Conservation (phyloP, 768 basidiomycete species). For the Guyanaporus albipodus region DNA sequence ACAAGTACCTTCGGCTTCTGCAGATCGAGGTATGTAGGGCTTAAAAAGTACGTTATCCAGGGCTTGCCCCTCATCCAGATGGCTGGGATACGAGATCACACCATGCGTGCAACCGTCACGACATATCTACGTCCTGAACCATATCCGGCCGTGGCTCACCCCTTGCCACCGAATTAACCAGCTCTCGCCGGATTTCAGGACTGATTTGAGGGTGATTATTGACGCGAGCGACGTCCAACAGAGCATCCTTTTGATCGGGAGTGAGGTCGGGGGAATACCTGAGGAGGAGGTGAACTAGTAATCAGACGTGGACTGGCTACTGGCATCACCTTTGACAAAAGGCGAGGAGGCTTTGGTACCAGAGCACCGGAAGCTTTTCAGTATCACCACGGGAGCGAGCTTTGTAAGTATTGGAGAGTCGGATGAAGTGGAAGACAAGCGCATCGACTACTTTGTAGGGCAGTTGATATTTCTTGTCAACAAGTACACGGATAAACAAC, state of each 20-base stretch:
- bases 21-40: too few species aligned
- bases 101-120: constrained; percentile 24
- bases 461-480: constrained; percentile 97
- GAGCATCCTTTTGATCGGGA: constrained; percentile 94
- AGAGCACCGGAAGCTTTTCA: constrained; percentile 89
- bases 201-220: constrained; percentile 87
- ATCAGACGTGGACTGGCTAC: neutral
- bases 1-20: too few species aligned
- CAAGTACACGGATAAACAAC: constrained; percentile 91
- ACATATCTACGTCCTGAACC: constrained; percentile 67
- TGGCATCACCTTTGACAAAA: constrained; percentile 79
- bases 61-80: neutral
- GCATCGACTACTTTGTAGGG: constrained; percentile 98
- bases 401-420: constrained; percentile 88
- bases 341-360: constrained; percentile 95
- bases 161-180: constrained; percentile 81
- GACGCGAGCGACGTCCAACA: constrained; percentile 87
- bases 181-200: constrained; percentile 84
- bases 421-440: constrained; percentile 97
- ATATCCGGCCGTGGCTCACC: constrained; percentile 69
- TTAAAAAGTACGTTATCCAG: too few species aligned
- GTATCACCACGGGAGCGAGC: constrained; percentile 63
- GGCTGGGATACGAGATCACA: neutral
- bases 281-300: constrained; percentile 3
- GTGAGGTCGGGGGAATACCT: constrained; percentile 95